These are phyloP conservation scores for Zasmidium cellare DNA, from an alignment of 2,329 filamentous ascomycete species.

Conservation along the genomic window DNA sequence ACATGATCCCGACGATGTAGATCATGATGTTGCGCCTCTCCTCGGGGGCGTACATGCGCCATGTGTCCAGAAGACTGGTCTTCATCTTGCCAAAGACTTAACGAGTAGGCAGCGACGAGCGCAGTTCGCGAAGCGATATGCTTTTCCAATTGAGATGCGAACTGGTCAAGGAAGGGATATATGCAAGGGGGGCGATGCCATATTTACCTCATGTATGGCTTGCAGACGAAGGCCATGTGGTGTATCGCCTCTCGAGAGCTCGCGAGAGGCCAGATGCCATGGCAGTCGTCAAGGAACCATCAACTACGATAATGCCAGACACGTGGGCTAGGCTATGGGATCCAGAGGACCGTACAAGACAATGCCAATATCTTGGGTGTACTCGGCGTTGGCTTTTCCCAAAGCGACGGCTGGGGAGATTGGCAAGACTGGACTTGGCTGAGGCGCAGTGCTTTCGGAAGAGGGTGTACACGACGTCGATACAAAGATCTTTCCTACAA, in stretches of 20 bases:
- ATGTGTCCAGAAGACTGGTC: conserved; percentile 7
- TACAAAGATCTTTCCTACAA: no score
- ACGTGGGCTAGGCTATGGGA: not conserved
- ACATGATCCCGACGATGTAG: conserved; percentile 10
- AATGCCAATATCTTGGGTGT: not conserved
- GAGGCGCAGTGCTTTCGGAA: not conserved
- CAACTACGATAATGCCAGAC: not conserved
- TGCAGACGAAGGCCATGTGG: not conserved
- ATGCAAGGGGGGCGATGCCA: not conserved
- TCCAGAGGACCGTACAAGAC: not conserved
- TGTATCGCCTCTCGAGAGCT: not conserved
- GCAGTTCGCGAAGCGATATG: not conserved
- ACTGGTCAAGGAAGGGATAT: not conserved
- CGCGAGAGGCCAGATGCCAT: not conserved
- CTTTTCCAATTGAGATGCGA: not conserved
- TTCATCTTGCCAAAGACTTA: not conserved
- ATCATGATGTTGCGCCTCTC: conserved; percentile 9
- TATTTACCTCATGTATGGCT: not conserved
- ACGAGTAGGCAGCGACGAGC: not conserved
- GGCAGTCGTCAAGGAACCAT: not conserved
- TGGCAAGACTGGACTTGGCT: not conserved
- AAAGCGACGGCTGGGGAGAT: not conserved
- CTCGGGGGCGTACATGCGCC: conserved; percentile 6
- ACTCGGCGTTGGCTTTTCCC: not conserved
- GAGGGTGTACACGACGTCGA: no score